phyloP scores from a whole-genome alignment of 495 filamentous ascomycete genomes.

The Aspergillus ellipticus region DNA sequence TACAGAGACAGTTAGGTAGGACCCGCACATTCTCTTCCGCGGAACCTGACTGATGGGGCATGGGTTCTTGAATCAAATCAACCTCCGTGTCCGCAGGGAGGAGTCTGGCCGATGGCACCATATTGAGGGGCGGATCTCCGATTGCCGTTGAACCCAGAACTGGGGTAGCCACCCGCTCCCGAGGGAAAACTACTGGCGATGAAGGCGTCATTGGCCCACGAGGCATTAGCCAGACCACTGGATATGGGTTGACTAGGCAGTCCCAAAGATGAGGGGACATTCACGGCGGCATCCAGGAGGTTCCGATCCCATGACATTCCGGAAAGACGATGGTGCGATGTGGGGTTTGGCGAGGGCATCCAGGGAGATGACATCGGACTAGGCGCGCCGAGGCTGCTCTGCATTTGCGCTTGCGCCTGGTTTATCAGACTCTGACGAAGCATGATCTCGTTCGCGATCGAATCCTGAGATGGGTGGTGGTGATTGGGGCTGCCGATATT shows the following conservation, averaged over 20 bases:
- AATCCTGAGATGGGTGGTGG: conserved; percentile 27
- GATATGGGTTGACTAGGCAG: conserved; percentile 30
- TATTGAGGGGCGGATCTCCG: conserved; percentile 35
- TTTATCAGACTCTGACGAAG: conserved; percentile 27
- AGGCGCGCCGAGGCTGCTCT: conserved; percentile 15
- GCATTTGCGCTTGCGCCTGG: conserved; percentile 18
- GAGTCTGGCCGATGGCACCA: conserved; percentile 44
- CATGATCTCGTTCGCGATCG: conserved; percentile 27
- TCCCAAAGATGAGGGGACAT: conserved; percentile 19
- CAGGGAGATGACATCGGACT: conserved; percentile 24
- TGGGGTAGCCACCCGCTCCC: conserved; percentile 19
- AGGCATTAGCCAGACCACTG: conserved; percentile 26
- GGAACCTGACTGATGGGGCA: background rate
- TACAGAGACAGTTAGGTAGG: conserved; percentile 1
- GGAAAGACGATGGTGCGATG: conserved; percentile 17
- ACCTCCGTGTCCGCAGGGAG: conserved; percentile 47
- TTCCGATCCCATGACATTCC: conserved; percentile 28
- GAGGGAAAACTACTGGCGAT: conserved; percentile 35
- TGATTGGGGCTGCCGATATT: conserved; percentile 17
- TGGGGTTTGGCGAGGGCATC: conserved; percentile 22
- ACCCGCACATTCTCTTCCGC: background rate
- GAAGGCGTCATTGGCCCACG: conserved; percentile 45
- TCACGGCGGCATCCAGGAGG: conserved; percentile 12
- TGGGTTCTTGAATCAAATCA: conserved; percentile 24
- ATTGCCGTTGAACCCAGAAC: conserved; percentile 20